A percentile compares a stretch with the other conserved stretches of the same genome.
Conservation (phyloP, 768 basidiomycete genomes). For the Kwoniella sp. region DNA sequence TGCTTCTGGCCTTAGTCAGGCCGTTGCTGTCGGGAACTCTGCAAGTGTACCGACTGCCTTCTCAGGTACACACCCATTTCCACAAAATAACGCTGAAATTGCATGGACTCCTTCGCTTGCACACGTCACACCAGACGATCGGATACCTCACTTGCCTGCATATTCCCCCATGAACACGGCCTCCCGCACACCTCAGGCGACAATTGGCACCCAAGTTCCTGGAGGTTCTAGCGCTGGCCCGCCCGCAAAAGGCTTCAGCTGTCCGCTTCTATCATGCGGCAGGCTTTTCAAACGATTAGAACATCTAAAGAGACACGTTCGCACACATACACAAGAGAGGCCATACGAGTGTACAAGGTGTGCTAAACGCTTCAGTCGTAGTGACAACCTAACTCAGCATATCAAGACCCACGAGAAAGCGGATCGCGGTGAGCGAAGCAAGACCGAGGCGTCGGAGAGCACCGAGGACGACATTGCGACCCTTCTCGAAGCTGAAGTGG, state of each 20-base stretch:
- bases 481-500: conserved; percentile 40
- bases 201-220: no score
- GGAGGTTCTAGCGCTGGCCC: background rate
- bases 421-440: conserved; percentile 43
- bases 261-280: conserved; percentile 60
- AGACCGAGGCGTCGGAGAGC: conserved; percentile 40
- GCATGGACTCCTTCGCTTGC: background rate
- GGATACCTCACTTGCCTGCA: no score
- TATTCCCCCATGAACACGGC: background rate
- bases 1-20: no score
- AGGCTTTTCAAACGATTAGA: conserved; percentile 87
- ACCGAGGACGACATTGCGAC: conserved; percentile 42
- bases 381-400: conserved; percentile 87
- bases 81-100: background rate
- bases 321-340: conserved; percentile 86
- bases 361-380: conserved; percentile 78
- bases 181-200: background rate
- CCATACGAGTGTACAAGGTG: conserved; percentile 77
- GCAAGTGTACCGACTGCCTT: background rate
- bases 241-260: conserved; percentile 62
- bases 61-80: background rate
- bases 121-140: background rate
- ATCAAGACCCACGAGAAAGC: conserved; percentile 72
- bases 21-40: background rate
- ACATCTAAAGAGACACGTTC: conserved; percentile 81